Percentiles rank a stretch among this genome's conserved stretches.
phyloP scores from a whole-genome alignment of 768 basidiomycete genomes.

The Amanita molliuscula region DNA sequence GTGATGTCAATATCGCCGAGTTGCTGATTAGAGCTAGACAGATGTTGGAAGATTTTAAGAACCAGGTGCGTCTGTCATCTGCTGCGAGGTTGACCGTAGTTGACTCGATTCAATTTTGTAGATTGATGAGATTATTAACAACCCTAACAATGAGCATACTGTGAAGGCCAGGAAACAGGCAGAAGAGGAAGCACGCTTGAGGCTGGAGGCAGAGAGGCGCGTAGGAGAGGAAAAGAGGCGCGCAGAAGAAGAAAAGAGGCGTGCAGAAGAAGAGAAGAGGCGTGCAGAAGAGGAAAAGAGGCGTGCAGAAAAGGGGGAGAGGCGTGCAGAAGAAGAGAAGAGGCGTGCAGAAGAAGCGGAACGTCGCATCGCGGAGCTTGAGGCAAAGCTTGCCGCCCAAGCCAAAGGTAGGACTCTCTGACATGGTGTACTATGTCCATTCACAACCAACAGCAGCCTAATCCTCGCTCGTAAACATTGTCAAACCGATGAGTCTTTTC shows the following conservation, averaged over 20 bases:
- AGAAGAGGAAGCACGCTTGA: background rate
- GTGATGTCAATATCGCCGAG: background rate
- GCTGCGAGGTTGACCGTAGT: background rate
- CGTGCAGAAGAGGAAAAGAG: background rate
- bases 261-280: too few relatives aligned
- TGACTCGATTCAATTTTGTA: background rate
- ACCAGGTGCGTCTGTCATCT: background rate
- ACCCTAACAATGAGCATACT: background rate
- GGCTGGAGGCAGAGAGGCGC: background rate
- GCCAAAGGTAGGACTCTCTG: background rate
- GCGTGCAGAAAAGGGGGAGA: background rate
- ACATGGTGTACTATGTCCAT: background rate
- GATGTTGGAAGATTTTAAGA: background rate
- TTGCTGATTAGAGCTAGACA: background rate
- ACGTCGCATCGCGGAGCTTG: background rate
- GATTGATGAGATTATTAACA: background rate
- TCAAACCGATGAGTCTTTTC: too few relatives aligned
- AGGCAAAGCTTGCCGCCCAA: background rate
- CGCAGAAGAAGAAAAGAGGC: too few relatives aligned
- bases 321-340: background rate
- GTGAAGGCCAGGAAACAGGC: too few relatives aligned
- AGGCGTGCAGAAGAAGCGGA: background rate
- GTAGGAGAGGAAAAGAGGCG: too few relatives aligned
- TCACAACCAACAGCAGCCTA: too few relatives aligned
- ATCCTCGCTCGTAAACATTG: too few relatives aligned